Conservation (phyloP, 2,329 filamentous ascomycete genomes). For the Mariannaea elegans region DNA sequence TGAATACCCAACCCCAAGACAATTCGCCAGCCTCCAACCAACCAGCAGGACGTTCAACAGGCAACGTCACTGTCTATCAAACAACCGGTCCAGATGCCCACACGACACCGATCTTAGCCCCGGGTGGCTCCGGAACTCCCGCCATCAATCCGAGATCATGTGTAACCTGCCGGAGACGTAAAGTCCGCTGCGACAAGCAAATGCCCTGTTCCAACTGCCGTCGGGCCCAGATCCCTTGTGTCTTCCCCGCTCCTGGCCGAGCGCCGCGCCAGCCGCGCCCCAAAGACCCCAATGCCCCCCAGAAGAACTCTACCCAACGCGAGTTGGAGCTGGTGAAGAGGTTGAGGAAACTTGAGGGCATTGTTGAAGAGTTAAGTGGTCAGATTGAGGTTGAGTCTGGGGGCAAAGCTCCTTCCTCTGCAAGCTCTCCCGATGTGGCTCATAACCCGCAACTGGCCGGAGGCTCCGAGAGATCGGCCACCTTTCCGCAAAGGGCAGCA, state of each 20-base stretch:
- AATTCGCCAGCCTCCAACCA: constrained; percentile 14
- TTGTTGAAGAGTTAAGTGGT: constrained; percentile 74
- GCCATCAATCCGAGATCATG: constrained; percentile 59
- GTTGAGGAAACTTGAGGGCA: constrained; percentile 76
- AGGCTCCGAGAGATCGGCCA: constrained; percentile 24
- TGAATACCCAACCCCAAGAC: constrained; percentile 32
- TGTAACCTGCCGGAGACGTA: constrained; percentile 63
- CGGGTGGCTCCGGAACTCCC: constrained; percentile 46
- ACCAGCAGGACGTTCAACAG: constrained; percentile 36
- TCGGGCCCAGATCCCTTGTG: constrained; percentile 74
- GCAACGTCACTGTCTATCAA: constrained; percentile 50
- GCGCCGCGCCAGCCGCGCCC: constrained; percentile 73
- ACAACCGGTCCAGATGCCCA: constrained; percentile 52
- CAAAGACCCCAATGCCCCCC: constrained; percentile 70
- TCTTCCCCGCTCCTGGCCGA: constrained; percentile 78
- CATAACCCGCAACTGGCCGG: constrained; percentile 24
- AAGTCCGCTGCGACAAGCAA: constrained; percentile 82
- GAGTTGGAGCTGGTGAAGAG: constrained; percentile 77
- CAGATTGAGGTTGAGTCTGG: constrained; percentile 66
- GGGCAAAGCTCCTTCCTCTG: constrained; percentile 42
- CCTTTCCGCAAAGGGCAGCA: constrained; percentile 25
- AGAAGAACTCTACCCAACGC: constrained; percentile 67
- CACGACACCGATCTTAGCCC: constrained; percentile 46
- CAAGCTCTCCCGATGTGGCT: constrained; percentile 43
- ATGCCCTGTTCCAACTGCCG: constrained; percentile 81